Evolutionary conservation across 306 rosid species (phyloP), one percentile per base, ranked within the genome.

Genomic region (Sicyos edulis): DNA sequence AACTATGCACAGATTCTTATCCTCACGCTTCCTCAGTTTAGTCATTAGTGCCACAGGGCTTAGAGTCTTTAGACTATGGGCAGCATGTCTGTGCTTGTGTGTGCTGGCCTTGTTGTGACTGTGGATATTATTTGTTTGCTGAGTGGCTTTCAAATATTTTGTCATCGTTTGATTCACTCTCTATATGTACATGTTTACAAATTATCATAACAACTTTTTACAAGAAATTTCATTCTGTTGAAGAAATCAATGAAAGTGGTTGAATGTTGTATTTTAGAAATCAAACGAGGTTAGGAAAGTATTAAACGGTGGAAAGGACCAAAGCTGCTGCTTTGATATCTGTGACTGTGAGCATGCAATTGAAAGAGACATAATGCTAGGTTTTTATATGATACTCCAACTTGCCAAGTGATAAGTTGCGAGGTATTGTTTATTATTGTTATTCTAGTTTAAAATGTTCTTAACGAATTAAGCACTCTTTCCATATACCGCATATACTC

Each of bases 391-490:
- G 34, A 65, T 10, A 19, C 14, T 29, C 53, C 16, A 64, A 42
- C 53, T 65, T 65, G 32, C n/a, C 49, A 40, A 16, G 29, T 44
- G 71, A n/a, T 32, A 65, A 65, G 32, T 17, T 65, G 53, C 54
- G 8, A 42, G 71, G 71, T 44, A 54, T 11, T 42, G 52, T 44
- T 19, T 37, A 37, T 62, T 19, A n/a, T n/a, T 62, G 21, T 62
- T 62, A 32, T 62, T 37, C 50, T 12, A 32, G n/a, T 62, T n/a
- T 32, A 7, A 19, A 16, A 60, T 60, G 50, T 16, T 62, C 5
- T n/a, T 7, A 62, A 37, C 69, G 1, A 32, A 61, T 8, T 37
- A 37, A 16, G 24, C 22, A 62, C 22, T 10, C 22, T 9, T 34
- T 63, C 47, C 51, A 63, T 9, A 63, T 17, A 24, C 37, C 34